phyloP scores from a whole-genome alignment of 202 grass and related monocot genomes.

The Dendrocalamus latiflorus region DNA sequence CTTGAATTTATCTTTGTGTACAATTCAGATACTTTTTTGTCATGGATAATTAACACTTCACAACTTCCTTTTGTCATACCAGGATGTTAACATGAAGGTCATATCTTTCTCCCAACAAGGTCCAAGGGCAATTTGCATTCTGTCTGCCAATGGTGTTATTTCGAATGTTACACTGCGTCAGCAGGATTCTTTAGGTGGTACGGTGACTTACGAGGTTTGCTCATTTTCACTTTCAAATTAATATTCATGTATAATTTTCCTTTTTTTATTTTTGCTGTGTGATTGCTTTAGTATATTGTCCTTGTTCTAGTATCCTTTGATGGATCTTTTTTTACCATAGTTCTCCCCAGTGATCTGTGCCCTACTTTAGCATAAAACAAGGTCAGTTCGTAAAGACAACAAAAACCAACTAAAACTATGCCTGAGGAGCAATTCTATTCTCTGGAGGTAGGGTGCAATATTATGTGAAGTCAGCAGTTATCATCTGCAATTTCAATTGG shows the following conservation, averaged over 20 bases:
- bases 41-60: no score
- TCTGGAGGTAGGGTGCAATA: no score
- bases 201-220: constrained; percentile 69
- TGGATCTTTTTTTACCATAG: not conserved
- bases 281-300: not conserved
- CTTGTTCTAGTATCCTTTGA: not conserved
- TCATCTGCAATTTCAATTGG: no score
- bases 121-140: constrained; percentile 62
- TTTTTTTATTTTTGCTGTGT: not conserved
- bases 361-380: not conserved
- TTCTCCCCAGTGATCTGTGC: not conserved
- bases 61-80: constrained; percentile 7
- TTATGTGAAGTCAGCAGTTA: no score
- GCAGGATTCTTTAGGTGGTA: constrained; percentile 65
- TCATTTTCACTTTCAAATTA: not conserved
- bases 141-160: constrained; percentile 70
- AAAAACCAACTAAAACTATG: no score
- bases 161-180: constrained; percentile 77
- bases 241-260: not conserved
- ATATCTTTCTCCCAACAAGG: constrained; percentile 93
- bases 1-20: no score
- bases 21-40: no score
- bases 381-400: not conserved
- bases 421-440: no score
- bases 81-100: constrained; percentile 85